Evolutionary conservation across 2,329 filamentous ascomycete species (phyloP).

Genomic region (Fulvia fulva): DNA sequence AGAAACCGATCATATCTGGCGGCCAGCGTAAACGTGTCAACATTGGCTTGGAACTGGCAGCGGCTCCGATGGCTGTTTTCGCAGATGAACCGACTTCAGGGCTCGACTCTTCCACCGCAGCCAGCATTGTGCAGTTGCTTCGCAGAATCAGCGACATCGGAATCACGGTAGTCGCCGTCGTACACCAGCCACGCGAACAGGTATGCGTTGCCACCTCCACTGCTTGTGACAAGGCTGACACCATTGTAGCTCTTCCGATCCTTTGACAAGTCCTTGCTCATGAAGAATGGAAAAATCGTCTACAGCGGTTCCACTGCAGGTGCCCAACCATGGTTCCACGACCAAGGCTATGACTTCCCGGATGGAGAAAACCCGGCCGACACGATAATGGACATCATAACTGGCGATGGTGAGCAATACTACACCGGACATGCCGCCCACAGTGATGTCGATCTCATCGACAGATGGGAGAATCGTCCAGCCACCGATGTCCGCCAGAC

Average conservation of each 20-base stretch:
- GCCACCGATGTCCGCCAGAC: too few relatives aligned
- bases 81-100: constrained; percentile 33
- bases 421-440: constrained; percentile 22
- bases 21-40: constrained; percentile 56
- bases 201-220: constrained; percentile 32
- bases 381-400: constrained; percentile 59
- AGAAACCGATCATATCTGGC: constrained; percentile 52
- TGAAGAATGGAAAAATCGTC: constrained; percentile 53
- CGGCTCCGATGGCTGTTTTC: constrained; percentile 49
- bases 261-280: constrained; percentile 54
- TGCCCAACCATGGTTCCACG: constrained; percentile 50
- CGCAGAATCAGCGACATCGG: constrained; percentile 53
- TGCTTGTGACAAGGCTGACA: too few relatives aligned
- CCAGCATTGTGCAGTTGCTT: constrained; percentile 54
- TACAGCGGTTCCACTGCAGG: constrained; percentile 49
- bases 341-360: constrained; percentile 50
- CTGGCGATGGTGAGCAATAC: constrained; percentile 53
- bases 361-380: constrained; percentile 53
- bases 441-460: too few relatives aligned
- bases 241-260: constrained; percentile 41
- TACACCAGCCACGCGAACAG: constrained; percentile 57
- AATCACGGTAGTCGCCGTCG: constrained; percentile 56
- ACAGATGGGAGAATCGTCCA: too few relatives aligned
- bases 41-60: constrained; percentile 57
- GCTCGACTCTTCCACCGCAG: constrained; percentile 52